Evolutionary conservation across 1,139 yeast genomes (phyloP), one percentile per base, ranked within the genome.

Genomic region (Hemisphaericaspora xylanilytica): DNA sequence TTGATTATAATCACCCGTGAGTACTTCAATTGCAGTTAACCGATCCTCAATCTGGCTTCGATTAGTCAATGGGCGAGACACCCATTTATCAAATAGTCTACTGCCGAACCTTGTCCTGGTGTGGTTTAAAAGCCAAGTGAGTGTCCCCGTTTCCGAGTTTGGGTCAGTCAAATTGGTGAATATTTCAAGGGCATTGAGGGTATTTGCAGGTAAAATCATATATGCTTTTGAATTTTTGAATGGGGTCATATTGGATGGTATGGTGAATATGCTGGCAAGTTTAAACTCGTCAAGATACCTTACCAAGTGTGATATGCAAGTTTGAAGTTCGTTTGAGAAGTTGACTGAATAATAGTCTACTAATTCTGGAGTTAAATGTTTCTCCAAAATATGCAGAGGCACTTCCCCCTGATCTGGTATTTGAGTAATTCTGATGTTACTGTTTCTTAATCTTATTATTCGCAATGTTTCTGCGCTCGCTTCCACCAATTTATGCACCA

Each of bases 71-170:
- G 98, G 98, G 44, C 74, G 68, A 1, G 80, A 70, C 0, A 90
- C 63, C 98, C 98, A 92, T 36, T 73, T 67, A 25, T 70, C 70
- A 14, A 92, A 58, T 42, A 78, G 52, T 39, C 96, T 62, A 37
- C 70, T 74, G 0, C 98, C 98, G 61, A 82, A 85, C 24, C 73
- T 70, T 0, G 97, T 87, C 32, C 79, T 65, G 0, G 97, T 86
- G 46, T 84, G 90, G 56, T 90, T 86, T 45, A 92, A 55, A 2
- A 87, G 65, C 88, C 92, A 85, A 12, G 85, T 60, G 13, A 92
- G 61, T 0, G 96, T 80, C 0, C 97, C 97, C 18, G 68, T 64
- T 6, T 65, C 67, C 1, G 73, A 64, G 13, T 63, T 59, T 12
- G 61, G 56, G 45, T 80, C 79, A 0, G 92, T 78, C 2, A 72